These are phyloP conservation scores for Aspergillus coremiiformis DNA, from an alignment of 495 filamentous ascomycete genomes.

Conservation along the genomic window DNA sequence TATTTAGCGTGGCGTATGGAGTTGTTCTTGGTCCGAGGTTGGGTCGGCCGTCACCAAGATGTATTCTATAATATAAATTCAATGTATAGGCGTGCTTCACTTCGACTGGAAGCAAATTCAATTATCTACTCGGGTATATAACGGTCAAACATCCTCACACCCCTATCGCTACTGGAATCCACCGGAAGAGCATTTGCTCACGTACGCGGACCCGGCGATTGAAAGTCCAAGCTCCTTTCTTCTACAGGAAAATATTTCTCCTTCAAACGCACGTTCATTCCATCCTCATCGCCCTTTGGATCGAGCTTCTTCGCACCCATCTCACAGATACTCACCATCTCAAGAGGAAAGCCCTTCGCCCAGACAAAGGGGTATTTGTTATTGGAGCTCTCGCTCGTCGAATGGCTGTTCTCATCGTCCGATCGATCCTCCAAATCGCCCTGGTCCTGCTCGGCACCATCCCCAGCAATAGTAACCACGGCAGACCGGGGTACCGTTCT, in stretches of 20 bases:
- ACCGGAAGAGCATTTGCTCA: not conserved
- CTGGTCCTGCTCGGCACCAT: not conserved
- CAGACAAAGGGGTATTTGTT: conserved; percentile 40
- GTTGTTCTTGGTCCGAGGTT: not conserved
- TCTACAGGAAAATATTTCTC: conserved; percentile 40
- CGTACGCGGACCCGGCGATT: not conserved
- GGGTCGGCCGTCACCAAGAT: not conserved
- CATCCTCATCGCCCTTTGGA: conserved; percentile 16
- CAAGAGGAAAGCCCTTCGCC: conserved; percentile 53
- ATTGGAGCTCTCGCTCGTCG: not conserved
- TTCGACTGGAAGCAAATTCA: not conserved
- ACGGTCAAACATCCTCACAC: too few relatives aligned
- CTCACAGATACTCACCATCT: conserved; percentile 62
- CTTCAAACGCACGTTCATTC: conserved; percentile 29
- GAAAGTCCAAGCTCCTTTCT: conserved; percentile 23
- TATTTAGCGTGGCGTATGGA: conserved; percentile 20
- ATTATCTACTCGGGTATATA: not conserved
- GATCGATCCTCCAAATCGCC: not conserved
- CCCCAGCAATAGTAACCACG: not conserved
- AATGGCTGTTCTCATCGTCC: not conserved
- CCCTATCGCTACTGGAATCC: not conserved
- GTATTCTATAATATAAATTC: not conserved
- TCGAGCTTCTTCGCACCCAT: conserved; percentile 67
- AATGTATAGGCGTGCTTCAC: not conserved
- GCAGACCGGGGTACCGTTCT: conserved; percentile 13